These are phyloP conservation scores for Coemansia sp. DNA, from an alignment of 192 early-diverging fungal species.

Conservation along the genomic window DNA sequence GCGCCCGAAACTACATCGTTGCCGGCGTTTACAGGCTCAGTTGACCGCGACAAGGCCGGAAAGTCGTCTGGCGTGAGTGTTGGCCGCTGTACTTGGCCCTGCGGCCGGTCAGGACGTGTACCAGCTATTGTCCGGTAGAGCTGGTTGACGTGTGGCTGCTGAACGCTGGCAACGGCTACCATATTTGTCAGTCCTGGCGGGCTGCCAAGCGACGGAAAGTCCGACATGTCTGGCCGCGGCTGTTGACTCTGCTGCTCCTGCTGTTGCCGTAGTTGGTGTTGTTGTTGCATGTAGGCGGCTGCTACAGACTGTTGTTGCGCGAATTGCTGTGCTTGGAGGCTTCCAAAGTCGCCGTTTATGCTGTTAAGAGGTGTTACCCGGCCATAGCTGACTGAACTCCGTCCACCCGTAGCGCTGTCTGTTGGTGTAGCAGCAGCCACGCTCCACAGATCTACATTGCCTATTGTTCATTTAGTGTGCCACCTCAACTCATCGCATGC, in stretches of 20 bases:
- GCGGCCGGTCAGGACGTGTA: slow-evolving; percentile 17
- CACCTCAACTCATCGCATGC: background rate
- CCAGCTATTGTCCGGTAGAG: slow-evolving; percentile 42
- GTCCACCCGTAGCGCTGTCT: slow-evolving; percentile 12
- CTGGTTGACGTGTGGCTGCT: slow-evolving; percentile 31
- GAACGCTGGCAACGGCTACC: slow-evolving; percentile 12
- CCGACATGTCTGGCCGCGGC: slow-evolving; percentile 48
- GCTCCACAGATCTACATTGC: slow-evolving; percentile 40
- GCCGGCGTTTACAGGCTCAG: slow-evolving; percentile 6
- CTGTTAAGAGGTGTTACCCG: slow-evolving; percentile 18
- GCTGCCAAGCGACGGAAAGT: slow-evolving; percentile 48
- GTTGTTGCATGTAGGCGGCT: slow-evolving; percentile 36
- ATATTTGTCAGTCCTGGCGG: slow-evolving; percentile 34
- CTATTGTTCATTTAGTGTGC: background rate
- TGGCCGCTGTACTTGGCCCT: slow-evolving; percentile 10
- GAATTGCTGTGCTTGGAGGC: slow-evolving; percentile 37
- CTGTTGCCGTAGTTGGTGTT: slow-evolving; percentile 19
- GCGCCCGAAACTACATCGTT: slow-evolving; percentile 2
- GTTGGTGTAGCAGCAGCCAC: slow-evolving; percentile 22
- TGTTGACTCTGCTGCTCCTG: slow-evolving; percentile 32
- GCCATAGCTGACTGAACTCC: slow-evolving; percentile 44
- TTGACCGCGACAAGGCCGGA: slow-evolving; percentile 29
- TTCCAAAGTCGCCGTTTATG: slow-evolving; percentile 23
- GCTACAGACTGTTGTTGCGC: slow-evolving; percentile 29
- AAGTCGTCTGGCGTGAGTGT: slow-evolving; percentile 43